Percentiles rank a stretch among this genome's conserved stretches.
These are phyloP conservation scores for Alternaria novae-zelandiae DNA, from an alignment of 2,329 filamentous ascomycete genomes.

Conservation along the genomic window DNA sequence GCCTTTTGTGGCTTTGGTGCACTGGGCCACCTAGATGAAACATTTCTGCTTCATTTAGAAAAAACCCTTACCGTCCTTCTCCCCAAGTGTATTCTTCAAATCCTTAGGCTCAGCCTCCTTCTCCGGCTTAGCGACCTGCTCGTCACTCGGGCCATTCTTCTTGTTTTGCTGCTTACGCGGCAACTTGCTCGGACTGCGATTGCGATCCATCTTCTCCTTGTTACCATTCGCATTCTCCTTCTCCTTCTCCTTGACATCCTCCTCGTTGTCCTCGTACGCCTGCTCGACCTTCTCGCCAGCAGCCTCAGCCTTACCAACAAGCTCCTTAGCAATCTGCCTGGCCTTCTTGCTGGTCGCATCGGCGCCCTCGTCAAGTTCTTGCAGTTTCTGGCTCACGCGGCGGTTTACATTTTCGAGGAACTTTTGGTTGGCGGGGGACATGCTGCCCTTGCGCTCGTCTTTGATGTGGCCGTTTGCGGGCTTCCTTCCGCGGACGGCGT, in stretches of 20 bases:
- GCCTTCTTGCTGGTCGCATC: slow-evolving; percentile 31
- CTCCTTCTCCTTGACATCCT: slow-evolving; percentile 18
- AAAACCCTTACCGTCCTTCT: slow-evolving; percentile 27
- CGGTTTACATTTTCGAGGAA: slow-evolving; percentile 38
- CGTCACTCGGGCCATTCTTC: slow-evolving; percentile 21
- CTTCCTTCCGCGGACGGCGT: slow-evolving; percentile 36
- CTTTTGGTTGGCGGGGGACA: slow-evolving; percentile 43
- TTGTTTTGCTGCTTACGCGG: slow-evolving; percentile 21
- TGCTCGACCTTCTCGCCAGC: slow-evolving; percentile 21
- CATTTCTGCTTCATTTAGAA: slow-evolving; percentile 11
- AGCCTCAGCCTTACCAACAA: slow-evolving; percentile 24
- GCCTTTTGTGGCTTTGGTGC: no score
- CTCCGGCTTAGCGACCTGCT: slow-evolving; percentile 21
- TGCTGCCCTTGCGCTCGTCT: slow-evolving; percentile 29
- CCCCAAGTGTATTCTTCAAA: slow-evolving; percentile 27
- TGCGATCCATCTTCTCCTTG: slow-evolving; percentile 12
- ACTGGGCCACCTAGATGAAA: no score
- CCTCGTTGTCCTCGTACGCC: slow-evolving; percentile 12
- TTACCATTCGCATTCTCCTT: slow-evolving; percentile 20
- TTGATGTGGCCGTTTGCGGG: slow-evolving; percentile 27
- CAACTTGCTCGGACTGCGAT: slow-evolving; percentile 2
- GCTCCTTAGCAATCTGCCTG: slow-evolving; percentile 33
- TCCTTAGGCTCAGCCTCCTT: slow-evolving; percentile 35
- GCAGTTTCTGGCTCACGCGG: slow-evolving; percentile 35
- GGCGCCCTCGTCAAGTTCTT: slow-evolving; percentile 34